These are phyloP conservation scores for Fusarium abutilonis DNA, from an alignment of 2,329 filamentous ascomycete genomes.

Conservation along the genomic window DNA sequence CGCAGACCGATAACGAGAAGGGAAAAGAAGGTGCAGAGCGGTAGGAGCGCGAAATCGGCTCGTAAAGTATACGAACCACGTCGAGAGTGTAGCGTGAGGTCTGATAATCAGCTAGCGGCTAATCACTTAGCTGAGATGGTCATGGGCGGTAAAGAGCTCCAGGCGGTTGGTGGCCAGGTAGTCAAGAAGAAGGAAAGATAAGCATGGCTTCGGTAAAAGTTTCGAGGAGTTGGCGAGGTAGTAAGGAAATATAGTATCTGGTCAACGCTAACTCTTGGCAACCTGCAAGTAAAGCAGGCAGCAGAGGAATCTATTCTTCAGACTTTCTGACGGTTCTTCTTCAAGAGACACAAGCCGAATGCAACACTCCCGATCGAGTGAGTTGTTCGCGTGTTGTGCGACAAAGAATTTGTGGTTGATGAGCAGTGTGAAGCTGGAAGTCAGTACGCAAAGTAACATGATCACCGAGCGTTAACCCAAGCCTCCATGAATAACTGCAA, in stretches of 20 bases:
- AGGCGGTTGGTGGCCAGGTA: constrained; percentile 17
- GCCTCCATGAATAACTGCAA: constrained; percentile 17
- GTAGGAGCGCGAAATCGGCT: constrained; percentile 18
- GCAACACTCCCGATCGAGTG: constrained; percentile 24
- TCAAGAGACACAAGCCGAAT: constrained; percentile 1
- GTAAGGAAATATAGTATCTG: constrained; percentile 16
- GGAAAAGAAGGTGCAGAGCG: constrained; percentile 23
- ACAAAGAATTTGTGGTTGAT: constrained; percentile 33
- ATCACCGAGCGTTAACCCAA: constrained; percentile 21
- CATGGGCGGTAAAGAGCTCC: constrained; percentile 24
- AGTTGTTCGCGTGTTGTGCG: constrained; percentile 37
- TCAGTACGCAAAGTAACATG: constrained; percentile 21
- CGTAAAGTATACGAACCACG: constrained; percentile 7
- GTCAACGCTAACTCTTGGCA: constrained; percentile 14
- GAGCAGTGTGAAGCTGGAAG: constrained; percentile 22
- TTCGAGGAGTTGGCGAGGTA: constrained; percentile 12
- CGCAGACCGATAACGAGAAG: constrained; percentile 2
- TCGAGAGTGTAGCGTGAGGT: constrained; percentile 31
- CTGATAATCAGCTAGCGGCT: constrained; percentile 15
- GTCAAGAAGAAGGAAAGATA: constrained; percentile 26
- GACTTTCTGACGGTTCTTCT: constrained; percentile 5
- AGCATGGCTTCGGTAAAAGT: constrained; percentile 36
- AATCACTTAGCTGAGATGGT: constrained; percentile 9
- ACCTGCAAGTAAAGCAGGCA: background rate
- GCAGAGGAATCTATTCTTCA: background rate